Evolutionary conservation across 2,329 filamentous ascomycete genomes (phyloP), one percentile per base, ranked within the genome.

Genomic region (Thelonectria olida): DNA sequence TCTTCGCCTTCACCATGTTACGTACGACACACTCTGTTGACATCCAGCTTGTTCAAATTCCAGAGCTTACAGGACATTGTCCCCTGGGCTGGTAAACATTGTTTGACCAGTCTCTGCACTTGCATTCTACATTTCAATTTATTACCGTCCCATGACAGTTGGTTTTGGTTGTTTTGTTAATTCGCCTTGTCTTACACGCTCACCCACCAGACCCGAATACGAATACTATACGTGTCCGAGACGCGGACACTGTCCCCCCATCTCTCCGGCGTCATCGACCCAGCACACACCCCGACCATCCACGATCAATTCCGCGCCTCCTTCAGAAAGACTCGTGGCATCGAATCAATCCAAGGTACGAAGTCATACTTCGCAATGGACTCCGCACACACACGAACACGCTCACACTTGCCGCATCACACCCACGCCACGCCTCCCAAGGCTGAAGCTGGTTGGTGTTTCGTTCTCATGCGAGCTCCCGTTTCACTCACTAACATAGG

Each of bases 151-250:
- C 3, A n/a, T 19, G 22, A 25, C 41, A 15, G 5, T 27, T 15
- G 31, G 17, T 31, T 49, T 52, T 31, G 36, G 20, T 38, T n/a
- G 19, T 41, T 27, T 34, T 51, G 42, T n/a, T 34, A 27, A 28
- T 28, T 48, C 31, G 27, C 19, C 20, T 28, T n/a, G 34, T 17
- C 19, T 10, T 15, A n/a, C 17, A 17, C 27, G n/a, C 13, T 34
- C 12, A 12, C 13, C 6, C 38, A 12, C 22, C 31, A 31, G 49
- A 53, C 25, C 56, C 68, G 69, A 71, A 71, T 68, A 70, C 69
- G 62, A 70, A 68, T 67, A 68, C 65, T 49, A 53, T 49, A 42
- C 48, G 31, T 34, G 15, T 34, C 45, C 34, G 12, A 19, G 22
- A 25, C 20, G 36, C 38, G 53, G 36, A 47, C 45, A 53, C 39